phyloP scores from a whole-genome alignment of 2,329 filamentous ascomycete species.

The Cercospora nicotianae region DNA sequence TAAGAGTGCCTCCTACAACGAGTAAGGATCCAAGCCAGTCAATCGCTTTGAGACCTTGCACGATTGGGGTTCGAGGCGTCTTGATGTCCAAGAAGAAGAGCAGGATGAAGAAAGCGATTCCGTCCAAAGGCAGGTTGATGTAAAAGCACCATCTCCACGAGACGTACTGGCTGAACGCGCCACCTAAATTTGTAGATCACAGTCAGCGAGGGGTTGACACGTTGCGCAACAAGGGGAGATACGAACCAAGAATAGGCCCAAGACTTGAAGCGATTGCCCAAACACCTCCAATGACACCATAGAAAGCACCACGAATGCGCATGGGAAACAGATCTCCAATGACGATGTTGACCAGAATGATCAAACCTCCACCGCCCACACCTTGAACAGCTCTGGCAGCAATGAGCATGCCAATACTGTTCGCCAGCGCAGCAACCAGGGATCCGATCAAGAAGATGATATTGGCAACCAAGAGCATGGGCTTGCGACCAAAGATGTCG shows the following conservation, averaged over 20 bases:
- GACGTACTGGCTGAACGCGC: conserved; percentile 62
- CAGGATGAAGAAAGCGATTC: conserved; percentile 58
- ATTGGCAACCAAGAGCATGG: conserved; percentile 60
- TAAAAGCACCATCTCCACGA: conserved; percentile 64
- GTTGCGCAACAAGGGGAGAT: conserved; percentile 32
- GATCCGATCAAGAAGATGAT: conserved; percentile 59
- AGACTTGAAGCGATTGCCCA: conserved; percentile 65
- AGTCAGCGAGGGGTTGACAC: conserved; percentile 40
- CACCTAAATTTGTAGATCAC: conserved; percentile 59
- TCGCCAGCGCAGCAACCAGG: conserved; percentile 59
- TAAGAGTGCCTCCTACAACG: conserved; percentile 75
- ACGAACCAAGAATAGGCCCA: conserved; percentile 59
- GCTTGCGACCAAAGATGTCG: conserved; percentile 58
- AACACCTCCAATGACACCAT: conserved; percentile 64
- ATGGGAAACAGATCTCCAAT: conserved; percentile 63
- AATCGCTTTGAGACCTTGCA: conserved; percentile 62
- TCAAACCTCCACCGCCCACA: conserved; percentile 62
- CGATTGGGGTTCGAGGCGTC: conserved; percentile 63
- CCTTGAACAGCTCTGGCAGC: conserved; percentile 63
- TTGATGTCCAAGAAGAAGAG: conserved; percentile 66
- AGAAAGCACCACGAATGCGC: conserved; percentile 57
- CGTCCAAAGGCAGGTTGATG: conserved; percentile 66
- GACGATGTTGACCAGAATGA: conserved; percentile 63
- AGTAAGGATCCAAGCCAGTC: conserved; percentile 65
- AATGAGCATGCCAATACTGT: conserved; percentile 63